Percentiles rank a stretch among this genome's conserved stretches.
Conservation (phyloP, 1,139 yeast genomes). For the Diutina mesorugosa region DNA sequence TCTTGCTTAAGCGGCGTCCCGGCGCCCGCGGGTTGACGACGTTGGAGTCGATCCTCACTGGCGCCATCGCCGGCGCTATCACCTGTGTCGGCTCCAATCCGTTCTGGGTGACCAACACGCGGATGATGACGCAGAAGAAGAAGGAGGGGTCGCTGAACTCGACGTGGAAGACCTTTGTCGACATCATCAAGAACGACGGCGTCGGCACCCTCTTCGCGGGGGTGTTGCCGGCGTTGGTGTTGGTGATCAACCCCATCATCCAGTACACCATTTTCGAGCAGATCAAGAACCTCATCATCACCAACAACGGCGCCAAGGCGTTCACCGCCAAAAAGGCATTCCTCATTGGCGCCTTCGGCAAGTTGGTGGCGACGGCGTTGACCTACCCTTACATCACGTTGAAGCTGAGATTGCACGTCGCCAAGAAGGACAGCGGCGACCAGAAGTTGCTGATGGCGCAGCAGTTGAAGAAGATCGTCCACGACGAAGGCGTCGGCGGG, state of each 20-base stretch:
- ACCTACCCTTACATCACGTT: slow-evolving; percentile 89
- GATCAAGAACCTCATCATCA: slow-evolving; percentile 52
- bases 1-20: slow-evolving; percentile 32
- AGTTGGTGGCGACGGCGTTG: slow-evolving; percentile 70
- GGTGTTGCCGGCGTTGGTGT: slow-evolving; percentile 2
- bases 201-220: slow-evolving; percentile 37
- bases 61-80: slow-evolving; percentile 79
- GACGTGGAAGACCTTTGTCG: slow-evolving; percentile 41
- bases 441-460: slow-evolving; percentile 26
- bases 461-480: slow-evolving; percentile 38
- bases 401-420: slow-evolving; percentile 78
- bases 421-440: slow-evolving; percentile 23
- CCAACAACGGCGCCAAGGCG: slow-evolving; percentile 32
- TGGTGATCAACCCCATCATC: slow-evolving; percentile 16
- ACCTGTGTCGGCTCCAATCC: slow-evolving; percentile 87
- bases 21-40: slow-evolving; percentile 40
- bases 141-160: slow-evolving; percentile 14
- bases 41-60: slow-evolving; percentile 61
- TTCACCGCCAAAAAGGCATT: slow-evolving; percentile 63
- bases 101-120: slow-evolving; percentile 88
- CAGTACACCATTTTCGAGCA: slow-evolving; percentile 91
- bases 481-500: slow-evolving; percentile 61
- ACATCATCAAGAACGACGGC: slow-evolving; percentile 65
- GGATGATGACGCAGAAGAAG: slow-evolving; percentile 47
- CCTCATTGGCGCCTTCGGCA: slow-evolving; percentile 80